Base-by-base conservation (phyloP, 1,284 basidiomycete species). In the Somion occarium region DNA sequence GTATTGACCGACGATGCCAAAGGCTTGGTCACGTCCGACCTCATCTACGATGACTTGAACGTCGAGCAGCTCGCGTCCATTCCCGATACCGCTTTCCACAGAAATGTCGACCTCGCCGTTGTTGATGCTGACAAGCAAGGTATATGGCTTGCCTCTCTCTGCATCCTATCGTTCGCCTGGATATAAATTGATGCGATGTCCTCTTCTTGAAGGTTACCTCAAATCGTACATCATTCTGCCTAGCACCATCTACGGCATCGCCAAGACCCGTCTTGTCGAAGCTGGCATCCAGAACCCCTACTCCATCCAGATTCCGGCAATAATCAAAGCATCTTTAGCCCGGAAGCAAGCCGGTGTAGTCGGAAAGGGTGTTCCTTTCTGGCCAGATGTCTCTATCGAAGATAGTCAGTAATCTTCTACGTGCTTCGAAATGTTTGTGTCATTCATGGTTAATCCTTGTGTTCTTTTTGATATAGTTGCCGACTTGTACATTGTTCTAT, bases 61-160 rank as follows among this genome's bases (percentile, higher is more conserved):
- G 52, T 66, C 3, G 63, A 64, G 27, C 60, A 57, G 41, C 60
- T 74, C 38, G 72, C 69, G 46, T 59, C 62, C 11, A 59, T 74
- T 30, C 38, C 71, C 0, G 56, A 59, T 25, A 66, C 63, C 0
- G 65, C 66, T 22, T 49, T 64, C n/a, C 76, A 79, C 54, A 64
- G 74, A 26, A 61, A 68, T 25, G 71, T 76, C n/a, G 76, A 79
- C 52, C 53, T 66, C 2, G 55, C 60, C 2, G 52, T 79, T 30
- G 54, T 74, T 13, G 61, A 59, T 2, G 79, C 75, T 3, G 75
- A 77, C 50, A 61, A 65, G 49, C n/a, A n/a, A 60, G n/a, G n/a
- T n/a, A n/a, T n/a, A n/a, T n/a, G n/a, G n/a, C 68, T n/a, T 52
- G 49, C 20, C 62, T 61, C 18, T 66, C 64, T 22, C 51, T 61